These are phyloP conservation scores for Pythium sukuiense DNA, from an alignment of 352 stramenopile species.

Conservation along the genomic window DNA sequence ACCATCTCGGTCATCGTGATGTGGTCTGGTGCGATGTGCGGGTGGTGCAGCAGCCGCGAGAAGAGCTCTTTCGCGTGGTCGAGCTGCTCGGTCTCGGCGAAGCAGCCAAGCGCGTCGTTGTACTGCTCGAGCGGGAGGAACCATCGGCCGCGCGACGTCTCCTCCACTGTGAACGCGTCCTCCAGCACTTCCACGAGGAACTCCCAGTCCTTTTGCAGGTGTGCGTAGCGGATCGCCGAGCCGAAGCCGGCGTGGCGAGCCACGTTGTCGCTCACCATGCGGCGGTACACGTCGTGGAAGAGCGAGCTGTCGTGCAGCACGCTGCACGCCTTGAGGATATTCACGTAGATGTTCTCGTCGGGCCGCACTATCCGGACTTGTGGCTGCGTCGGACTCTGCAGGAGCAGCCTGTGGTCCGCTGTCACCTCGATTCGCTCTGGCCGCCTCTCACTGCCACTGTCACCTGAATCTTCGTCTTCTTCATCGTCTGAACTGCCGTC, in stretches of 20 bases:
- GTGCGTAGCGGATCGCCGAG: conserved; percentile 66
- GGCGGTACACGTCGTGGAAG: conserved; percentile 57
- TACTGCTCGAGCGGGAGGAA: conserved; percentile 68
- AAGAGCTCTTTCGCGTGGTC: conserved; percentile 68
- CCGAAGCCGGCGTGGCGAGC: conserved; percentile 66
- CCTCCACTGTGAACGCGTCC: conserved; percentile 51
- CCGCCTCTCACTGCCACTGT: background rate
- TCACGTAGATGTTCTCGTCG: conserved; percentile 86
- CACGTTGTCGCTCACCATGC: conserved; percentile 48
- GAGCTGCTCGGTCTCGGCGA: conserved; percentile 45
- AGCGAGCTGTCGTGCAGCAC: conserved; percentile 35
- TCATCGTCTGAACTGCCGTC: conserved; percentile 15
- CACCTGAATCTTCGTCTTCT: conserved; percentile 7
- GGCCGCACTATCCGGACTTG: conserved; percentile 10
- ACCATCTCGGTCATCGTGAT: conserved; percentile 83
- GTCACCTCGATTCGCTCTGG: background rate
- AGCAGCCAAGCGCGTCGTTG: conserved; percentile 76
- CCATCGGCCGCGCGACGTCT: conserved; percentile 44
- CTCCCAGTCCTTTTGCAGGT: conserved; percentile 37
- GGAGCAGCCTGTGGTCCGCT: background rate
- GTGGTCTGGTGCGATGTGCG: conserved; percentile 52
- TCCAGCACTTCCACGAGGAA: conserved; percentile 67
- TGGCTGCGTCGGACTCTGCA: conserved; percentile 1
- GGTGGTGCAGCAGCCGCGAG: conserved; percentile 53
- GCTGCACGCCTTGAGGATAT: conserved; percentile 60